phyloP scores from a whole-genome alignment of 139 green algal genomes.

The Coelastrella sp. region DNA sequence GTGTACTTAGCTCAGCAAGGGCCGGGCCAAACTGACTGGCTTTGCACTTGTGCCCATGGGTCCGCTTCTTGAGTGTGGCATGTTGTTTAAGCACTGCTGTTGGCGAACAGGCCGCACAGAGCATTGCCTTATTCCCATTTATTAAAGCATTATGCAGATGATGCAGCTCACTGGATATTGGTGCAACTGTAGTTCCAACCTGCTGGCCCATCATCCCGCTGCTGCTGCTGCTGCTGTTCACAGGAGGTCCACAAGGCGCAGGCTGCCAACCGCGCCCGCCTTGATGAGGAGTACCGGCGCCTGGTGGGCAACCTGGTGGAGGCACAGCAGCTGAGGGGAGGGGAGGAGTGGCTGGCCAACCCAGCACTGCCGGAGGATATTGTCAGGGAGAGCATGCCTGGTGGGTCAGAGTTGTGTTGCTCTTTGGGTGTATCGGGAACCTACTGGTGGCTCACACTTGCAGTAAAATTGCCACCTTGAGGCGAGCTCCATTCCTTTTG shows the following conservation, averaged over 20 bases:
- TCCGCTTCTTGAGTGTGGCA: too few species aligned
- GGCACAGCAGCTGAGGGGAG: slow-evolving; percentile 70
- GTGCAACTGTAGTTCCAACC: neutral
- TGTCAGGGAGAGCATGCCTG: slow-evolving; percentile 88
- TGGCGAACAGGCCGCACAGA: too few species aligned
- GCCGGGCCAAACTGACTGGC: neutral
- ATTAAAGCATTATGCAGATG: too few species aligned
- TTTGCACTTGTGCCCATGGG: neutral
- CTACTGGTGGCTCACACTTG: too few species aligned
- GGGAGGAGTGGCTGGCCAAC: slow-evolving; percentile 84
- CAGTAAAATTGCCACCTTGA: too few species aligned
- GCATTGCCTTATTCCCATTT: too few species aligned
- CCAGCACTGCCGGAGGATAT: slow-evolving; percentile 91
- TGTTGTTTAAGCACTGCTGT: too few species aligned
- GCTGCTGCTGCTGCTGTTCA: neutral
- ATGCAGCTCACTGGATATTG: too few species aligned
- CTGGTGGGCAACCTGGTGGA: slow-evolving; percentile 87
- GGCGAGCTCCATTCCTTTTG: too few species aligned
- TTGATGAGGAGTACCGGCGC: slow-evolving; percentile 90
- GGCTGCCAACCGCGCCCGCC: slow-evolving; percentile 74
- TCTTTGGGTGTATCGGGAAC: neutral
- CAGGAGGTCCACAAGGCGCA: slow-evolving; percentile 50
- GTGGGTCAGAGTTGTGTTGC: neutral
- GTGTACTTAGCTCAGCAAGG: slow-evolving; percentile 8
- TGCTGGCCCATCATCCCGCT: neutral